Conservation (phyloP, 768 basidiomycete genomes). For the Macrocybe gigantea region DNA sequence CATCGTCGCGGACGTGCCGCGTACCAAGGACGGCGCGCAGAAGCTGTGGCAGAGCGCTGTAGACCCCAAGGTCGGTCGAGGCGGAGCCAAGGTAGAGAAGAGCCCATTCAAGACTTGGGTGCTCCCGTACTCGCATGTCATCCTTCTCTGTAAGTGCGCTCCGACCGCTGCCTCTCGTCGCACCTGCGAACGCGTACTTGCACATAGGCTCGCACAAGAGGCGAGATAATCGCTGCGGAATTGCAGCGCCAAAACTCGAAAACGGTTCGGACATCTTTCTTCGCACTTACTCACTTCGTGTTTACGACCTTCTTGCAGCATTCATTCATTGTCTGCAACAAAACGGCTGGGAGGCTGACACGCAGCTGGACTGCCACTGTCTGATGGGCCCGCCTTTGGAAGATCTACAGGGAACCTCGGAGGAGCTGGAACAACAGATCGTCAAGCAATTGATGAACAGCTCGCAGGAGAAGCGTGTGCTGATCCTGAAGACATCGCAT, state of each 20-base stretch:
- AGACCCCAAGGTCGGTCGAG: conserved; percentile 49
- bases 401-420: conserved; percentile 42
- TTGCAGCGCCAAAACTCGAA: conserved; percentile 81
- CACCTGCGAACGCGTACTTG: conserved; percentile 10
- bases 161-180: conserved; percentile 6
- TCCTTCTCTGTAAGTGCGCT: conserved; percentile 71
- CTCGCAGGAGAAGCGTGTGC: conserved; percentile 56
- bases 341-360: conserved; percentile 73
- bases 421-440: conserved; percentile 53
- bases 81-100: conserved; percentile 36
- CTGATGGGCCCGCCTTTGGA: conserved; percentile 54
- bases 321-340: conserved; percentile 57
- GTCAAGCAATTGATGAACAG: conserved; percentile 47
- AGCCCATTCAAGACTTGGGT: conserved; percentile 62
- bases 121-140: conserved; percentile 85
- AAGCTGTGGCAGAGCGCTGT: conserved; percentile 62
- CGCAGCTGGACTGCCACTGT: conserved; percentile 58
- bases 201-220: conserved; percentile 84
- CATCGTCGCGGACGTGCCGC: conserved; percentile 67
- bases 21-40: conserved; percentile 59
- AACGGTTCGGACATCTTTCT: conserved; percentile 39
- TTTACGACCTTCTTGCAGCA: conserved; percentile 29
- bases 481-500: conserved; percentile 86
- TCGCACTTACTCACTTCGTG: conserved; percentile 1
- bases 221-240: conserved; percentile 87